Evolutionary conservation across 2,329 filamentous ascomycete genomes (phyloP), one percentile per base, ranked within the genome.

Genomic region (Teratosphaeria gauchensis): DNA sequence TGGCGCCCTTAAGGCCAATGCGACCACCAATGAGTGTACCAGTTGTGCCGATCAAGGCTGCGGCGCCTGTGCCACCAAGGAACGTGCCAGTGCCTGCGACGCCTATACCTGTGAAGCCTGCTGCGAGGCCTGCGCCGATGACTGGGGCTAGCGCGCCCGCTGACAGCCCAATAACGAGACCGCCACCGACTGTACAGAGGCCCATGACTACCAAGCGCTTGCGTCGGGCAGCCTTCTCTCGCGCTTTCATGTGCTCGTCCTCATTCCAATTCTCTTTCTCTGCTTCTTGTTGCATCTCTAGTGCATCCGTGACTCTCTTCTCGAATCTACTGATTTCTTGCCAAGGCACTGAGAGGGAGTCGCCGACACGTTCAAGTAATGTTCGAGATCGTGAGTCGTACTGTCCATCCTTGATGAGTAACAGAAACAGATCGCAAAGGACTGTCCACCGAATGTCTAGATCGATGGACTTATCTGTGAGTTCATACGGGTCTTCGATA

Each of bases 231-330:
- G 84, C 77, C 72, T 96, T 96, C 56, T 89, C 83, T 53, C 94
- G 84, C 59, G 80, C 83, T 72, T 96, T 90, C 80, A 97, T 90
- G 71, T 97, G 91, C 64, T 95, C 90, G 11, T 94, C 87, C 72
- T 99, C 94, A 65, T 96, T 95, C 94, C 94, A 99, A 63, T 92
- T 96, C 75, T 99, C 94, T 68, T 92, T 95, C 63, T 91, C 88
- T 5, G 90, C 90, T 53, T 89, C 86, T 73, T 97, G 91, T 74
- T 97, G 92, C 90, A 99, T 96, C 74, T 99, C 94, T 24, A 99
- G 78, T 0, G 94, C 91, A 74, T 99, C 94, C 7, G 94, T 96
- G 5, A 99, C 90, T 56, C 91, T 87, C 76, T 96, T 97, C 75
- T 99, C 94, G 69, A 99, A 99, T 46, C 90, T 86, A 74, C 91